These are phyloP conservation scores for Boletus bicolor DNA, from an alignment of 768 basidiomycete species.

Conservation along the genomic window DNA sequence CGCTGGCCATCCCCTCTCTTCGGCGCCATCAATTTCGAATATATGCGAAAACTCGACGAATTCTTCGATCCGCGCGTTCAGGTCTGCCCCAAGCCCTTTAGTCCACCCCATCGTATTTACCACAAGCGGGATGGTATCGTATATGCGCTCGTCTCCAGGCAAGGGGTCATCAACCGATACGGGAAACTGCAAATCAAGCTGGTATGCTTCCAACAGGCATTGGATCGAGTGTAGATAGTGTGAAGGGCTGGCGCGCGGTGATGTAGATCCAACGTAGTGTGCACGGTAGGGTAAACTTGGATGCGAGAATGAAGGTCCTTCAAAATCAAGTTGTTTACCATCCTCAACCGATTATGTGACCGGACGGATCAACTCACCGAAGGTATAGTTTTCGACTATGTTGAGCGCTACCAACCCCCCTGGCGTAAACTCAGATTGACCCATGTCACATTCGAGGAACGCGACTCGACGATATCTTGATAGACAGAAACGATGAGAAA, in stretches of 20 bases:
- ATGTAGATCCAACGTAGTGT: conserved; percentile 79
- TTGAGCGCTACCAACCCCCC: conserved; percentile 82
- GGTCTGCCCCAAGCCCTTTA: conserved; percentile 87
- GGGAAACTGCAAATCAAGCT: conserved; percentile 61
- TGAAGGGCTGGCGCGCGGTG: conserved; percentile 73
- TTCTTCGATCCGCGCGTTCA: conserved; percentile 67
- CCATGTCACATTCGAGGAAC: conserved; percentile 88
- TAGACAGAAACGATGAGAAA: background rate
- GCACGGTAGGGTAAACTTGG: conserved; percentile 64
- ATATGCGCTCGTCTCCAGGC: conserved; percentile 38
- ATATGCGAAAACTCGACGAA: conserved; percentile 49
- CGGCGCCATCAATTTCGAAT: conserved; percentile 21
- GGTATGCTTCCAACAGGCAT: conserved; percentile 64
- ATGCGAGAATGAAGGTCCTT: conserved; percentile 90
- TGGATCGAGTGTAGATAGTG: conserved; percentile 71
- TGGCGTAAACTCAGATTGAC: conserved; percentile 92
- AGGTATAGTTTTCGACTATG: conserved; percentile 59
- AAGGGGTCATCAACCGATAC: conserved; percentile 29
- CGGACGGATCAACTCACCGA: conserved; percentile 49
- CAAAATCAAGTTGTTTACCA: background rate
- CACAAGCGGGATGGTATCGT: conserved; percentile 71
- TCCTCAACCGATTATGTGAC: background rate
- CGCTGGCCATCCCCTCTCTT: conserved; percentile 24
- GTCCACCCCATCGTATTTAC: conserved; percentile 98
- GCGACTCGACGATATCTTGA: conserved; percentile 76